Evolutionary conservation across 2,329 filamentous ascomycete genomes (phyloP).

Genomic region (Pseudocercospora fijiensis): DNA sequence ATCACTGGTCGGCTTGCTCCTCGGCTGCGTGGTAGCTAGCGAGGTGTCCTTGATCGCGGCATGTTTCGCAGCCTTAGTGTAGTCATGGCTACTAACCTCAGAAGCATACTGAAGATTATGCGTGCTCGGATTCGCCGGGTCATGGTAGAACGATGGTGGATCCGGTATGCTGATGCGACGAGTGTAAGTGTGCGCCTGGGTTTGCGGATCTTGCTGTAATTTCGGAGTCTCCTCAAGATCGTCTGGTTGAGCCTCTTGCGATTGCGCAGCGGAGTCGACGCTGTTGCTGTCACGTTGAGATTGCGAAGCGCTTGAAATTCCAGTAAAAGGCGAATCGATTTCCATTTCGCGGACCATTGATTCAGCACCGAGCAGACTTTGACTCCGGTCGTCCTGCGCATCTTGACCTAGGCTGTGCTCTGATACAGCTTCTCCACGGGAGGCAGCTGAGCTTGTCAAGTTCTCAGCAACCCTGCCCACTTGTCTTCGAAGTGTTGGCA

Average conservation of each 20-base stretch:
- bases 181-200: conserved; percentile 34
- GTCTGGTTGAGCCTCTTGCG: neutral
- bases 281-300: neutral
- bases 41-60: neutral
- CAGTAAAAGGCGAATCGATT: conserved; percentile 47
- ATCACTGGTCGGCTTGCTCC: conserved; percentile 4
- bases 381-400: conserved; percentile 12
- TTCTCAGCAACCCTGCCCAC: conserved; percentile 3
- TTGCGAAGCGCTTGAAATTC: conserved; percentile 36
- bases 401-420: neutral
- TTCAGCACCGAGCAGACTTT: conserved; percentile 50
- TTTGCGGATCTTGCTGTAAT: neutral
- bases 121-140: conserved; percentile 45
- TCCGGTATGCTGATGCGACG: conserved; percentile 47
- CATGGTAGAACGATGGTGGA: conserved; percentile 48
- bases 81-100: conserved; percentile 48
- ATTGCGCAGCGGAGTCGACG: neutral
- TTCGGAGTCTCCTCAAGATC: conserved; percentile 20
- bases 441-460: conserved; percentile 4
- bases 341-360: conserved; percentile 51
- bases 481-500: conserved; percentile 43
- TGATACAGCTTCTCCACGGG: neutral
- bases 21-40: conserved; percentile 7
- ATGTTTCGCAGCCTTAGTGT: conserved; percentile 30
- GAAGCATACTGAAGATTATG: conserved; percentile 50